Conservation (phyloP, 2,329 filamentous ascomycete genomes). For the Lecanosticta acicola region DNA sequence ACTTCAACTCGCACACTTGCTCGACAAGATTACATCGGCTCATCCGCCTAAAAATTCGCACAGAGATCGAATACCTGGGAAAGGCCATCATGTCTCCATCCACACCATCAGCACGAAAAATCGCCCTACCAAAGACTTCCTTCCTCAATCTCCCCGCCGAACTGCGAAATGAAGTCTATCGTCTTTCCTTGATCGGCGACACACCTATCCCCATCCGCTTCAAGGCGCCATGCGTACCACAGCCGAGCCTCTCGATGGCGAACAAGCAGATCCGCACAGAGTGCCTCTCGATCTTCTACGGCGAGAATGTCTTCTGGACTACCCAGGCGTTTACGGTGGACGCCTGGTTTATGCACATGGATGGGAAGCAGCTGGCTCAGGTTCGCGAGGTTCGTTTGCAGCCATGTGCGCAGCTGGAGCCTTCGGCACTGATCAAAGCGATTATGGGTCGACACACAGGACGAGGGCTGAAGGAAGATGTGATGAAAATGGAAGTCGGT, state of each 20-base stretch:
- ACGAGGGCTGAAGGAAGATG: neutral
- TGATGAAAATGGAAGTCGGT: neutral
- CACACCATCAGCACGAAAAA: no score
- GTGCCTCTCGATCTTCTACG: neutral
- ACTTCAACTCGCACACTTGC: no score
- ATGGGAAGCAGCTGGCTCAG: neutral
- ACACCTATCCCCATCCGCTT: no score
- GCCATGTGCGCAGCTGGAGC: neutral
- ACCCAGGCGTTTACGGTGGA: neutral
- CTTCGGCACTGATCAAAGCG: neutral
- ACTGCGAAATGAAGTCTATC: no score
- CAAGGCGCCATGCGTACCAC: neutral
- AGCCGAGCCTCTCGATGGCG: neutral
- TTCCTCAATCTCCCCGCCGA: no score
- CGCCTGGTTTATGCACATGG: neutral
- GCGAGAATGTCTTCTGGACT: neutral
- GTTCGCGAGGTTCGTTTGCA: neutral
- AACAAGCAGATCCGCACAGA: constrained; percentile 2
- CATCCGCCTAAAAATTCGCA: no score
- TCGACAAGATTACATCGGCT: no score
- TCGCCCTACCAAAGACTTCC: no score
- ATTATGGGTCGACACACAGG: neutral
- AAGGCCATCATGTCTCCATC: no score
- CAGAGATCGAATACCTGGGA: no score
- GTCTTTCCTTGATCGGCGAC: no score